Conservation (phyloP, 306 rosid genomes). For the Mucuna pruriens region DNA sequence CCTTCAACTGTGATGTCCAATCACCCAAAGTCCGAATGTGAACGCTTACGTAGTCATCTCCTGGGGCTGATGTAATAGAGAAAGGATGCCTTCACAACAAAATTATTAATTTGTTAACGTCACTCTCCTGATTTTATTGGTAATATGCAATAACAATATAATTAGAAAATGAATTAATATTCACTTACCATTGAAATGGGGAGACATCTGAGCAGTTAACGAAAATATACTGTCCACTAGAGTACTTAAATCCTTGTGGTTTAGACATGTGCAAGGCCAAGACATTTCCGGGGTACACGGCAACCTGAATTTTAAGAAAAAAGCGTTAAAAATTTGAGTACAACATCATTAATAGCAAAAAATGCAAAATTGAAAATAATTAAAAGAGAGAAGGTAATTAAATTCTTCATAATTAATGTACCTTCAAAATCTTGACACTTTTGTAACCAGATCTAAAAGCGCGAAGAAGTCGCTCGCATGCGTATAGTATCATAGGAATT, state of each 20-base stretch:
- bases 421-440: slow-evolving; percentile 76
- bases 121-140: not conserved
- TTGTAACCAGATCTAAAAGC: slow-evolving; percentile 79
- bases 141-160: not conserved
- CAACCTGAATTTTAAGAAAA: slow-evolving; percentile 59
- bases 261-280: slow-evolving; percentile 81
- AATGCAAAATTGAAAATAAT: slow-evolving; percentile 1
- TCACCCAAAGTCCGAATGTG: slow-evolving; percentile 90
- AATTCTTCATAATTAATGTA: slow-evolving; percentile 1
- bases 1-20: slow-evolving; percentile 81
- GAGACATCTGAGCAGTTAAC: slow-evolving; percentile 79
- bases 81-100: slow-evolving; percentile 76
- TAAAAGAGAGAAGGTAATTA: not conserved
- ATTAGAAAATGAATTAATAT: not conserved
- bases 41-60: slow-evolving; percentile 82
- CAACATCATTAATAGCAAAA: not conserved
- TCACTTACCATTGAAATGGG: slow-evolving; percentile 80
- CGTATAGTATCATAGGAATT: slow-evolving; percentile 73
- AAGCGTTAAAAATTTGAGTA: not conserved
- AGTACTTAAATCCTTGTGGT: slow-evolving; percentile 87
- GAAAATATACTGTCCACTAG: slow-evolving; percentile 84
- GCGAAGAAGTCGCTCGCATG: slow-evolving; percentile 84
- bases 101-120: not conserved
- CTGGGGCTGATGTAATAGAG: slow-evolving; percentile 88
- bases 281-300: slow-evolving; percentile 94